These are phyloP conservation scores for Calycina marina DNA, from an alignment of 2,329 filamentous ascomycete species.

Conservation along the genomic window DNA sequence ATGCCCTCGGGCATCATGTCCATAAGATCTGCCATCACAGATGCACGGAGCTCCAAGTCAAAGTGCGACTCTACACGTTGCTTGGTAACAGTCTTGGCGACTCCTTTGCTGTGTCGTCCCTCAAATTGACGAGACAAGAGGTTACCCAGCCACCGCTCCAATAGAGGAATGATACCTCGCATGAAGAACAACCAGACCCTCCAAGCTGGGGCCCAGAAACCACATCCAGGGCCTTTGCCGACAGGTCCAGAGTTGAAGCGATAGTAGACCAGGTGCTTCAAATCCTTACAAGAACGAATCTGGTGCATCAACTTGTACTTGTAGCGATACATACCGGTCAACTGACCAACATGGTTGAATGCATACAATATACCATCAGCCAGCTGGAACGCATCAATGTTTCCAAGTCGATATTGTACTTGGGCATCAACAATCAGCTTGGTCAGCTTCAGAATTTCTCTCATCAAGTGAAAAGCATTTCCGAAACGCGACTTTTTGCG, in stretches of 20 bases:
- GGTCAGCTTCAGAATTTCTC: conserved; percentile 87
- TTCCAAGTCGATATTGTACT: conserved; percentile 92
- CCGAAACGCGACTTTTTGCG: conserved; percentile 98
- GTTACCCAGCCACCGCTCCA: conserved; percentile 96
- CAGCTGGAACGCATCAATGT: conserved; percentile 97
- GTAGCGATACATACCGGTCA: conserved; percentile 99
- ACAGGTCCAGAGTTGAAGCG: conserved; percentile 95
- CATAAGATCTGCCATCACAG: conserved; percentile 97
- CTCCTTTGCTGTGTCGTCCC: conserved; percentile 94
- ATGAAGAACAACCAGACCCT: conserved; percentile 99
- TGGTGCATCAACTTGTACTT: conserved; percentile 99
- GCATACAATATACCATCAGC: conserved; percentile 98
- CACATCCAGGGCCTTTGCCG: conserved; percentile 92
- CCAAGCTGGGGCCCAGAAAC: conserved; percentile 98
- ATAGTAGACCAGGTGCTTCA: conserved; percentile 99
- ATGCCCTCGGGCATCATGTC: conserved; percentile 99
- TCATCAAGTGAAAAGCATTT: conserved; percentile 98
- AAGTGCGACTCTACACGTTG: conserved; percentile 98
- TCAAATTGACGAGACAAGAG: conserved; percentile 94
- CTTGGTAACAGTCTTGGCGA: conserved; percentile 97
- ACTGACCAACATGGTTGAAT: conserved; percentile 95
- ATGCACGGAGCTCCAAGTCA: conserved; percentile 89
- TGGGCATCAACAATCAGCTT: conserved; percentile 98
- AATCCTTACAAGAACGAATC: conserved; percentile 94
- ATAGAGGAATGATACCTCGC: conserved; percentile 89